These are phyloP conservation scores for Chalciporus chontae DNA, from an alignment of 768 basidiomycete genomes.

Conservation along the genomic window DNA sequence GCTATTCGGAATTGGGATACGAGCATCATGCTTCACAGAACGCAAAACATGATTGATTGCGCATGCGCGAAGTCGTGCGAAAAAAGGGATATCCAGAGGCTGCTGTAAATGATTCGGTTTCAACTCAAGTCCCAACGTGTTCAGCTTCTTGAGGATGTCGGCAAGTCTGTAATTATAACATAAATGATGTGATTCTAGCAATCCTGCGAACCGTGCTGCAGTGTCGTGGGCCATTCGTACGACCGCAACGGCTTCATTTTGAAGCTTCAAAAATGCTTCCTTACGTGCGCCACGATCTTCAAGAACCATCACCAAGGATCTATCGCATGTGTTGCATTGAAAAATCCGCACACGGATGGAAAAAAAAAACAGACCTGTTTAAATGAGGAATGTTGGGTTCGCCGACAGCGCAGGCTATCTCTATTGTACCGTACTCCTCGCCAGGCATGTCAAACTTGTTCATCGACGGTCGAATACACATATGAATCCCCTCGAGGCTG, in stretches of 20 bases:
- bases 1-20: constrained; percentile 67
- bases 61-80: constrained; percentile 54
- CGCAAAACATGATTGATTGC: constrained; percentile 64
- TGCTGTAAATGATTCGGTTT: constrained; percentile 31
- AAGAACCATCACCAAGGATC: constrained; percentile 72
- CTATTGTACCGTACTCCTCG: constrained; percentile 55
- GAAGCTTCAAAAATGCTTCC: constrained; percentile 58
- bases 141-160: constrained; percentile 48
- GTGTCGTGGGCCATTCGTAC: constrained; percentile 61
- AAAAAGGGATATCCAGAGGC: constrained; percentile 53
- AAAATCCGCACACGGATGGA: no score
- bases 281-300: constrained; percentile 68
- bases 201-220: constrained; percentile 40
- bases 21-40: constrained; percentile 71
- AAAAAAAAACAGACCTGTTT: constrained; percentile 60
- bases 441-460: constrained; percentile 61
- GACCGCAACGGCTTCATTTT: constrained; percentile 52
- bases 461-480: constrained; percentile 74
- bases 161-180: constrained; percentile 47
- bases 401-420: constrained; percentile 66
- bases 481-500: constrained; percentile 48
- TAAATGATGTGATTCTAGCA: constrained; percentile 49
- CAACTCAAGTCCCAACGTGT: constrained; percentile 47
- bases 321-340: constrained; percentile 21
- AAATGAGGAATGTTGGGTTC: constrained; percentile 61